Percentiles rank a stretch among this genome's conserved stretches.
Evolutionary conservation across 176 grass and related monocot genomes (phyloP).

Genomic region (Oryza brachyantha): DNA sequence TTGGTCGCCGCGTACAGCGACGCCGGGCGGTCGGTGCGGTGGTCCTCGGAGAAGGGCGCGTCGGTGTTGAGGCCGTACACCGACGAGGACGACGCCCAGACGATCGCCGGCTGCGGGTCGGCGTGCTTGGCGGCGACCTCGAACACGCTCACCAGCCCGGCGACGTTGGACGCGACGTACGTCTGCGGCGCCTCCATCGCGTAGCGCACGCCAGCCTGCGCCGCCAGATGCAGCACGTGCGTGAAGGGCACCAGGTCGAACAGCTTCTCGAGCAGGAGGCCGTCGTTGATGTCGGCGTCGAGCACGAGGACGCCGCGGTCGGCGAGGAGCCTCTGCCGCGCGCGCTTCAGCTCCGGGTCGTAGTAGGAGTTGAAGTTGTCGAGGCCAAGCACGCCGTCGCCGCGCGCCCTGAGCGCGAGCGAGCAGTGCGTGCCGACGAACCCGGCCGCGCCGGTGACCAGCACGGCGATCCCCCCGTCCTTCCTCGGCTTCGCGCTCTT

Average conservation of each 20-base stretch:
- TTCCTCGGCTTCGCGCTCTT: conserved; percentile 48
- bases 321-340: conserved; percentile 55
- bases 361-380: conserved; percentile 99
- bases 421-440: conserved; percentile 92
- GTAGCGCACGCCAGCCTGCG: conserved; percentile 91
- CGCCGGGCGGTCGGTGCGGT: conserved; percentile 87
- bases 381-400: conserved; percentile 81
- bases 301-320: conserved; percentile 62
- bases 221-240: conserved; percentile 92
- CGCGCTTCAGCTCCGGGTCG: conserved; percentile 82
- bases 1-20: conserved; percentile 97
- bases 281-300: conserved; percentile 93
- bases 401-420: conserved; percentile 61
- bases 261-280: conserved; percentile 40
- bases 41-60: conserved; percentile 82
- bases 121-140: conserved; percentile 80
- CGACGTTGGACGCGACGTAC: conserved; percentile 92
- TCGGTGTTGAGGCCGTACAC: conserved; percentile 88
- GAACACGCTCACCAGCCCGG: conserved; percentile 71
- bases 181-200: conserved; percentile 90
- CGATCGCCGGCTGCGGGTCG: conserved; percentile 84
- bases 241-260: conserved; percentile 79
- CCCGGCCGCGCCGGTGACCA: conserved; percentile 73
- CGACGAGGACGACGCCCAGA: conserved; percentile 90
- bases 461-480: conserved; percentile 53